Conservation (phyloP, 768 basidiomycete species). For the Serendipita vermifera region DNA sequence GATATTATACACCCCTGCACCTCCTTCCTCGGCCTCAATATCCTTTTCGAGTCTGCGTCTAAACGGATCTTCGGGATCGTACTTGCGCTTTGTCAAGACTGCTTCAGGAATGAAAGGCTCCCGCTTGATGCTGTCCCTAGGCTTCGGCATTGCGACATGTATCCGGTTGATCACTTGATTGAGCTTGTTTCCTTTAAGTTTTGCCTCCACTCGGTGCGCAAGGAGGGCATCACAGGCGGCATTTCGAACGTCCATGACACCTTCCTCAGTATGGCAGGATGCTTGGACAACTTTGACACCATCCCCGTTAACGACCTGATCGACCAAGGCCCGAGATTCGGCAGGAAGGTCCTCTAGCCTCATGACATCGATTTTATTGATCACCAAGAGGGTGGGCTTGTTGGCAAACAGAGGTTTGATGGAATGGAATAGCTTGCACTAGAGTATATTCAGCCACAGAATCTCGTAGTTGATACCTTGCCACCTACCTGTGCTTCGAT, state of each 20-base stretch:
- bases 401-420: constrained; percentile 94
- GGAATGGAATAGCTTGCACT: constrained; percentile 98
- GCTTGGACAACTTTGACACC: constrained; percentile 67
- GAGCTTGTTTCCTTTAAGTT: constrained; percentile 88
- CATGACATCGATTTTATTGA: constrained; percentile 95
- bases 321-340: constrained; percentile 65
- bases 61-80: constrained; percentile 78
- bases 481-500: constrained; percentile 80
- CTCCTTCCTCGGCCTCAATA: constrained; percentile 73
- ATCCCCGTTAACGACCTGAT: constrained; percentile 70
- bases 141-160: constrained; percentile 84
- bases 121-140: constrained; percentile 80
- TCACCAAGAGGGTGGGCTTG: constrained; percentile 87
- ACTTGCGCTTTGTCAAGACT: constrained; percentile 63
- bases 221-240: constrained; percentile 90
- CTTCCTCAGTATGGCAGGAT: constrained; percentile 93
- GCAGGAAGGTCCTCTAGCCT: constrained; percentile 72
- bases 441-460: constrained; percentile 9
- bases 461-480: not conserved
- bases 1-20: constrained; percentile 82
- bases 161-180: constrained; percentile 89
- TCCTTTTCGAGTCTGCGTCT: constrained; percentile 63
- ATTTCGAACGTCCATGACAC: constrained; percentile 94
- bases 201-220: constrained; percentile 85
- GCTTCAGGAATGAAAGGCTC: constrained; percentile 81